These are phyloP conservation scores for Miamiensis avidus DNA, from an alignment of 169 alveolate genomes.

Conservation along the genomic window DNA sequence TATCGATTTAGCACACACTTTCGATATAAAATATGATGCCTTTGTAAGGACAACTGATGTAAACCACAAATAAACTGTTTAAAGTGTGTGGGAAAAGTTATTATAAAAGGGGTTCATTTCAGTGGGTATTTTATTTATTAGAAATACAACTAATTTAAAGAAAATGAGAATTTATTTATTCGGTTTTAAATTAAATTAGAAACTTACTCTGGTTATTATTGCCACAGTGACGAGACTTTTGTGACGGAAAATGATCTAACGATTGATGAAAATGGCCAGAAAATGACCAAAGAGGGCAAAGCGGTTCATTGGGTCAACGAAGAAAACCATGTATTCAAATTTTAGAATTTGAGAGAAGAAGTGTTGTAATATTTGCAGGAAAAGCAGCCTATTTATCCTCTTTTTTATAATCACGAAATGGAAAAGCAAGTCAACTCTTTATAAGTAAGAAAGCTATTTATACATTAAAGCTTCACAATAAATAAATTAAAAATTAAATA, in stretches of 20 bases:
- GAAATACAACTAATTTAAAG: neutral
- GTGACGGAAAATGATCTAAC: conserved; percentile 42
- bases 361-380: conserved; percentile 30
- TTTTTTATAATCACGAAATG: neutral
- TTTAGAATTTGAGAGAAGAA: conserved; percentile 23
- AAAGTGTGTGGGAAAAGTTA: conserved; percentile 51
- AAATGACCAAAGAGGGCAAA: conserved; percentile 48
- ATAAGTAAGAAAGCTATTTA: neutral
- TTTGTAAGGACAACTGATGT: conserved; percentile 78
- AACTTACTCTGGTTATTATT: conserved; percentile 56
- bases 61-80: conserved; percentile 53
- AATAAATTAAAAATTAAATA: neutral
- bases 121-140: conserved; percentile 19
- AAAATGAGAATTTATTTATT: neutral
- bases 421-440: conserved; percentile 8
- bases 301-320: conserved; percentile 44
- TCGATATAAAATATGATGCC: conserved; percentile 62
- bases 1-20: conserved; percentile 45
- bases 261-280: conserved; percentile 27
- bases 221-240: conserved; percentile 58
- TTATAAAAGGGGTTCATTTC: conserved; percentile 36
- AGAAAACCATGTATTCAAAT: conserved; percentile 47
- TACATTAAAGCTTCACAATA: neutral
- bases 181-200: neutral
- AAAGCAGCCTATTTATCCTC: conserved; percentile 29